Evolutionary conservation across 805 yeast species (phyloP).

Genomic region (Cyberlindnera saturnus): DNA sequence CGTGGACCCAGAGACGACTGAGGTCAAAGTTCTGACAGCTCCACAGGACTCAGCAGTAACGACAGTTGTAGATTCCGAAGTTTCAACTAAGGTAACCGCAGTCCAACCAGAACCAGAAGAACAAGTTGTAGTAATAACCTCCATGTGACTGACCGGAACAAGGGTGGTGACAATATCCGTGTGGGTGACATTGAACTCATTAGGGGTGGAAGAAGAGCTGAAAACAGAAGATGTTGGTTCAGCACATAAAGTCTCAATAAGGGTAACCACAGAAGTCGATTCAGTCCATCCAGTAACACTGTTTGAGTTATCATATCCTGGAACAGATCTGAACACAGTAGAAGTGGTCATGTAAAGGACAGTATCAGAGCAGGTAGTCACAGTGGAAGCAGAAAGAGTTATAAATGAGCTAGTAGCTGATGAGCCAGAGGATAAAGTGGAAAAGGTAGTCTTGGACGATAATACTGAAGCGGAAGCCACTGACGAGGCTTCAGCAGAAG

Average conservation of each 20-base stretch:
- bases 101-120: conserved; percentile 3
- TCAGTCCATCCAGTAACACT: conserved; percentile 22
- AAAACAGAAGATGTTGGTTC: no score
- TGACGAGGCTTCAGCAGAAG: neutral
- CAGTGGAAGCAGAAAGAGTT: conserved; percentile 6
- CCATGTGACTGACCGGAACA: no score
- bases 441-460: neutral
- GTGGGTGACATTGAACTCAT: no score
- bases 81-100: conserved; percentile 1
- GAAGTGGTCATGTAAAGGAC: conserved; percentile 18
- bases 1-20: neutral
- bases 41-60: neutral
- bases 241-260: conserved; percentile 17
- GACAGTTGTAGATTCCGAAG: neutral
- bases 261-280: conserved; percentile 9
- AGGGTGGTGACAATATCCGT: no score
- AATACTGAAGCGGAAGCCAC: neutral
- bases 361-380: conserved; percentile 12
- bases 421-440: neutral
- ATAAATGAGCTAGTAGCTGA: neutral
- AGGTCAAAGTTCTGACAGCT: neutral
- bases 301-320: conserved; percentile 10
- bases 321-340: conserved; percentile 15
- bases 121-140: conserved; percentile 5
- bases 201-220: no score